Evolutionary conservation across 1,284 basidiomycete species (phyloP).

Genomic region (Apiotrichum siamense): DNA sequence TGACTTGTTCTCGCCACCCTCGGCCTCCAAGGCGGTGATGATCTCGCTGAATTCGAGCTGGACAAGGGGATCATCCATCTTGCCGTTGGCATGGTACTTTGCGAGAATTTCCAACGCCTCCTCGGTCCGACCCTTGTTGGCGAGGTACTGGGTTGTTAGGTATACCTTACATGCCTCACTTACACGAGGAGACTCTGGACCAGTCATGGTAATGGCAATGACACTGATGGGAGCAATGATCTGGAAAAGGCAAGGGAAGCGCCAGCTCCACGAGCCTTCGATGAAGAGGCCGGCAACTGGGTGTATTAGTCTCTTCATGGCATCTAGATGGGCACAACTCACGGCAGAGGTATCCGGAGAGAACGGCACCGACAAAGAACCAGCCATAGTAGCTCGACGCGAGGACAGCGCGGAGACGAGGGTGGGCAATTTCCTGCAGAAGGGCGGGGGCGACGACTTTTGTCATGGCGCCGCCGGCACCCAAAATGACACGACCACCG

Average conservation of each 20-base stretch:
- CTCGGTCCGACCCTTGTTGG: slow-evolving; percentile 8
- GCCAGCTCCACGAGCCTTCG: slow-evolving; percentile 21
- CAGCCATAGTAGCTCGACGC: slow-evolving; percentile 21
- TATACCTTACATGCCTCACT: neutral
- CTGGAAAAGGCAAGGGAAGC: slow-evolving; percentile 15
- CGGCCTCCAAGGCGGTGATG: slow-evolving; percentile 21
- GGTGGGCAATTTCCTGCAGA: slow-evolving; percentile 24
- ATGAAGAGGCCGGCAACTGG: slow-evolving; percentile 24
- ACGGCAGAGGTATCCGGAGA: slow-evolving; percentile 18
- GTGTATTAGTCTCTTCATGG: neutral
- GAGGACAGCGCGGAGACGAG: slow-evolving; percentile 14
- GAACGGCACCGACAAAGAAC: slow-evolving; percentile 22
- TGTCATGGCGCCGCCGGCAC: slow-evolving; percentile 26
- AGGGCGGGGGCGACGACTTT: slow-evolving; percentile 22
- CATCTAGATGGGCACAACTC: neutral
- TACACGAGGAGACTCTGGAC: slow-evolving; percentile 9
- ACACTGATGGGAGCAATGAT: slow-evolving; percentile 6
- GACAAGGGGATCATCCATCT: slow-evolving; percentile 9
- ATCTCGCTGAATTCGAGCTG: slow-evolving; percentile 26
- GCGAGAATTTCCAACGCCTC: slow-evolving; percentile 14
- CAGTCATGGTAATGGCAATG: neutral
- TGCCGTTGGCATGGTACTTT: slow-evolving; percentile 15
- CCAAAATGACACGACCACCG: slow-evolving; percentile 23
- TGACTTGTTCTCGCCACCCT: slow-evolving; percentile 13
- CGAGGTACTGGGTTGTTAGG: slow-evolving; percentile 2